Conservation (phyloP, 257 asterid genomes). For the Solanum megistacrolobum region DNA sequence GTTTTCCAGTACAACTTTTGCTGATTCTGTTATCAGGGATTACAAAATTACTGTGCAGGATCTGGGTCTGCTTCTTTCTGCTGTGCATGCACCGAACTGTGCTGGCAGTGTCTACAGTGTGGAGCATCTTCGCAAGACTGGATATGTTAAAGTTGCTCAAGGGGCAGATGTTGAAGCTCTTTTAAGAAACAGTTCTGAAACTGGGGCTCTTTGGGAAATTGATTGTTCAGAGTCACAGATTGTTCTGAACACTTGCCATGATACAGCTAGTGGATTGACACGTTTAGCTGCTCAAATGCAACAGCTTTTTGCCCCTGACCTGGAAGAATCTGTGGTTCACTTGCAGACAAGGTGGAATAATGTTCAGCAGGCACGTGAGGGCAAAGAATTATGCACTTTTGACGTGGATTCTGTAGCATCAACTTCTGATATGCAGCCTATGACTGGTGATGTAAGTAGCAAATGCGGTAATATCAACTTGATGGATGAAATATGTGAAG, state of each 20-base stretch:
- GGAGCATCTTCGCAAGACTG: conserved; percentile 55
- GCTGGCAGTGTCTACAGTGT: conserved; percentile 38
- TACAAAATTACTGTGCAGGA: conserved; percentile 62
- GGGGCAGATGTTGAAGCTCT: conserved; percentile 63
- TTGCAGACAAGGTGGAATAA: conserved; percentile 91
- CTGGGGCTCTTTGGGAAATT: conserved; percentile 66
- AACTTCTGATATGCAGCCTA: conserved; percentile 27
- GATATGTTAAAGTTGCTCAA: conserved; percentile 87
- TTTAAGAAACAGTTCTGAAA: conserved; percentile 45
- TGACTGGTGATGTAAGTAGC: conserved; percentile 20
- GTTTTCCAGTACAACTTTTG: conserved; percentile 36
- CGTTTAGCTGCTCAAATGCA: conserved; percentile 77
- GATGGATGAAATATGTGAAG: conserved; percentile 85
- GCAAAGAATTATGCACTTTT: conserved; percentile 18
- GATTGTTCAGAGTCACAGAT: conserved; percentile 68
- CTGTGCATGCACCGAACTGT: conserved; percentile 25
- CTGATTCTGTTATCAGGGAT: conserved; percentile 34
- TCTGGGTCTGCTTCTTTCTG: conserved; percentile 76
- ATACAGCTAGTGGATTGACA: conserved; percentile 61
- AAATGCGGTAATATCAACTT: conserved; percentile 34
- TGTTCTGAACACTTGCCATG: conserved; percentile 64
- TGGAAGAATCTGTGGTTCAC: conserved; percentile 75
- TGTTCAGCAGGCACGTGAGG: conserved; percentile 47
- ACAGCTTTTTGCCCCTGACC: conserved; percentile 76
- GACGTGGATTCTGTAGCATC: conserved; percentile 29